A percentile compares a stretch with the other conserved stretches of the same genome.
phyloP scores from a whole-genome alignment of 2,329 filamentous ascomycete genomes.

The Alternaria sp. region DNA sequence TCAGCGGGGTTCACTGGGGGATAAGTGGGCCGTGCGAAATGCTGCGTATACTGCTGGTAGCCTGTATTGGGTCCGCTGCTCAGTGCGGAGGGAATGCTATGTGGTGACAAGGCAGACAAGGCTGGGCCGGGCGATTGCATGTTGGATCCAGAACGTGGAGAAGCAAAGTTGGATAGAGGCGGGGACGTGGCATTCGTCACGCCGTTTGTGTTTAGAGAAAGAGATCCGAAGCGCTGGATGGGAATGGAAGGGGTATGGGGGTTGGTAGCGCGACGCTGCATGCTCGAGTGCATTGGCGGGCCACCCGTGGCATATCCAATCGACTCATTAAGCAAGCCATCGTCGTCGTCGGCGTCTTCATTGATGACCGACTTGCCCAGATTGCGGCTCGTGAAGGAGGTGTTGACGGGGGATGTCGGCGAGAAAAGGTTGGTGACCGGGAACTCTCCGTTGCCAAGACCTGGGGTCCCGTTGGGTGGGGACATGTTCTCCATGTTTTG shows the following conservation, averaged over 20 bases:
- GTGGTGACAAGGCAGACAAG: constrained; percentile 51
- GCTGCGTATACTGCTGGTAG: constrained; percentile 63
- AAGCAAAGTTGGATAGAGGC: constrained; percentile 60
- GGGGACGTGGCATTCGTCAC: constrained; percentile 58
- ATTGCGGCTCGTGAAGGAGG: constrained; percentile 67
- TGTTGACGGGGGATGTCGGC: constrained; percentile 74
- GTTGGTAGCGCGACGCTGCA: constrained; percentile 71
- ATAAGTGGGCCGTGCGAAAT: constrained; percentile 70
- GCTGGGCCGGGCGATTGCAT: constrained; percentile 57
- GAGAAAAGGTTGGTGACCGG: constrained; percentile 72
- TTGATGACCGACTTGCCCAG: constrained; percentile 75
- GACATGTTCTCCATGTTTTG: constrained; percentile 67
- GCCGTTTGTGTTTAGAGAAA: constrained; percentile 72
- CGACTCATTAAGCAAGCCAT: constrained; percentile 73
- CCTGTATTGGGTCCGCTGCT: constrained; percentile 56
- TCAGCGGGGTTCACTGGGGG: constrained; percentile 93
- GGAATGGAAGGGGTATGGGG: constrained; percentile 76
- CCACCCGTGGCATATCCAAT: constrained; percentile 77
- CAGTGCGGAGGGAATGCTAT: constrained; percentile 65
- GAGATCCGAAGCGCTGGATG: constrained; percentile 68
- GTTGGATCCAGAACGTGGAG: constrained; percentile 56
- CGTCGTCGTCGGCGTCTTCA: constrained; percentile 73
- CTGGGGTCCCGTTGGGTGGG: constrained; percentile 62
- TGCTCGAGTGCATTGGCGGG: constrained; percentile 52
- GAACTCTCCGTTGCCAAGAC: constrained; percentile 64